Evolutionary conservation across 129 eudicot species (phyloP), one percentile per base, ranked within the genome.

Genomic region (Chrysanthemum makinoi): DNA sequence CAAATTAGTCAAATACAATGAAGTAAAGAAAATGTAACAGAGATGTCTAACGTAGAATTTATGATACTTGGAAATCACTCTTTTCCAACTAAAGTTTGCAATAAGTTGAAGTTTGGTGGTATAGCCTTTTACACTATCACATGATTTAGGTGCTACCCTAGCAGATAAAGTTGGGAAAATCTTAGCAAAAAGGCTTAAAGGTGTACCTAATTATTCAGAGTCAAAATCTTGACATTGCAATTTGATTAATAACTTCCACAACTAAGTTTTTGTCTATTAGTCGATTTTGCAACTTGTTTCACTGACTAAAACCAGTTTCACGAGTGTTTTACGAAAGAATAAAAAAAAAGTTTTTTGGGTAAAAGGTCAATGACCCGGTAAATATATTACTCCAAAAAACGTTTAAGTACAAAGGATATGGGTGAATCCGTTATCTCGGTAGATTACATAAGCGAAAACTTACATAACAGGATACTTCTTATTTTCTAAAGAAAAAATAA

Each of bases 31-130:
- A 7, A 35, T 35, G n/a, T 49, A 49, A 63, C 22, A 48, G 33
- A 49, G 3, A 14, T 58, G 47, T 49, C 75, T 15, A 30, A 49
- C 62, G n/a, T 22, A 39, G 24, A 28, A 66, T 55, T 69, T 62
- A 62, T 77, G 70, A 77, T 70, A 39, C 76, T 70, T 77, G 75
- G 53, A 77, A 69, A 69, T 77, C 54, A 77, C 81, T 77, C 76
- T 44, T 69, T 69, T 35, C 62, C 81, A 70, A 64, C 46, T 52
- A 77, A 77, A 62, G 65, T 53, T 70, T 39, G 71, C 81, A 77
- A 62, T 61, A 68, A 76, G 80, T 75, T 75, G 80, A 66, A 75
- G 81, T 77, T 77, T 69, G 65, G 76, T 77, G 64, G 71, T 62
- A 69, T 76, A 76, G 65, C 66, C 72, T 62, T 76, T 76, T 35